phyloP scores from a whole-genome alignment of 108 stramenopile species.

The Schizochytrium sp. region DNA sequence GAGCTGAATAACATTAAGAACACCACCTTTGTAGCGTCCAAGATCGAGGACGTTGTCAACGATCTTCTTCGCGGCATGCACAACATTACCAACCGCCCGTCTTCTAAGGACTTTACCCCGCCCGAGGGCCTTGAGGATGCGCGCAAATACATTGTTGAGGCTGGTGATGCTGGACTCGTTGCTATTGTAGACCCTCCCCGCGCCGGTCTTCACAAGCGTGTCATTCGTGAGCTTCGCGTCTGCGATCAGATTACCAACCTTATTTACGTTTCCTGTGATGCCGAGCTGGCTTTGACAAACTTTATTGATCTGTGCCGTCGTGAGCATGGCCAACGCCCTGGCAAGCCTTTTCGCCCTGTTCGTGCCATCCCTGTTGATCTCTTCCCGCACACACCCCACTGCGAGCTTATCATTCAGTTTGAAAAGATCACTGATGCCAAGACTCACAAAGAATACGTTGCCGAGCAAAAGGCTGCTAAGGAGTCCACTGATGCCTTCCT shows the following conservation, averaged over 20 bases:
- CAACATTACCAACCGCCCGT: too few relatives aligned
- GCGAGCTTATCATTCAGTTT: conserved; percentile 92
- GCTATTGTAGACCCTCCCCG: conserved; percentile 94
- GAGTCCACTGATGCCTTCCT: background rate
- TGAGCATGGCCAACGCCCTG: conserved; percentile 81
- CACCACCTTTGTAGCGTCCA: conserved; percentile 81
- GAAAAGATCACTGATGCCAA: conserved; percentile 68
- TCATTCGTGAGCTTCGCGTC: conserved; percentile 81
- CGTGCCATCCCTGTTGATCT: conserved; percentile 91
- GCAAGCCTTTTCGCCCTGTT: conserved; percentile 83
- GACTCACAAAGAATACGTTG: background rate
- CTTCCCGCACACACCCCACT: conserved; percentile 91
- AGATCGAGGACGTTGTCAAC: conserved; percentile 81
- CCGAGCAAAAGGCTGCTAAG: background rate
- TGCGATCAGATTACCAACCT: conserved; percentile 81
- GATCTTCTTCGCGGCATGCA: conserved; percentile 61
- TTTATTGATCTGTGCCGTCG: conserved; percentile 83
- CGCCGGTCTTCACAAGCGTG: conserved; percentile 86
- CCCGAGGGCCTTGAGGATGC: conserved; percentile 5
- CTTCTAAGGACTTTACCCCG: background rate
- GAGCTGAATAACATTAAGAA: conserved; percentile 73
- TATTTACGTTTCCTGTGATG: conserved; percentile 95
- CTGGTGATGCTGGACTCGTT: conserved; percentile 70
- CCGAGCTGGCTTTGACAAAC: conserved; percentile 84
- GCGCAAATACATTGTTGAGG: conserved; percentile 10